These are phyloP conservation scores for Trichosporon coremiiforme DNA, from an alignment of 1,284 basidiomycete species.

Conservation along the genomic window DNA sequence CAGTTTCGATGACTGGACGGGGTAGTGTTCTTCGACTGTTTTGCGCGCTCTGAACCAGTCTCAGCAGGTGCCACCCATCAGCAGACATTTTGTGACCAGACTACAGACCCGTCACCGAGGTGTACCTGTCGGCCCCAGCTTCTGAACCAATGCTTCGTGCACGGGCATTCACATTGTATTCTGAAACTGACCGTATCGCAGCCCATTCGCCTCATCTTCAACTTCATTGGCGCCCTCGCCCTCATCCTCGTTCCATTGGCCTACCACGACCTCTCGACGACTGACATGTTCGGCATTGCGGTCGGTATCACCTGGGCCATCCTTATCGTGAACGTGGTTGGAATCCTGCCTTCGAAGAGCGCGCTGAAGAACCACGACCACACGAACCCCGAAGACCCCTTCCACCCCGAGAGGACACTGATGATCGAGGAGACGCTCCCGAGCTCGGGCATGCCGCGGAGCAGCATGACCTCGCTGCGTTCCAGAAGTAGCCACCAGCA, in stretches of 20 bases:
- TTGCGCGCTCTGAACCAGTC: conserved; percentile 4
- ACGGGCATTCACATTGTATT: not conserved
- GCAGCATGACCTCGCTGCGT: not conserved
- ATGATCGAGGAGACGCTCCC: conserved; percentile 20
- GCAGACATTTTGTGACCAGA: not conserved
- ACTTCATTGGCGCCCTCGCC: conserved; percentile 30
- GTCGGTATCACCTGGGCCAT: conserved; percentile 38
- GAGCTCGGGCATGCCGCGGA: not conserved
- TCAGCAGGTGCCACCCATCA: conserved; percentile 2
- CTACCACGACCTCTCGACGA: conserved; percentile 26
- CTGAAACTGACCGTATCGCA: conserved; percentile 21
- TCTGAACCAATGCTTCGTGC: not conserved
- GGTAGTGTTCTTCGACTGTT: not conserved
- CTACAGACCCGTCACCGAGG: not conserved
- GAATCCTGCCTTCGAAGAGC: conserved; percentile 30
- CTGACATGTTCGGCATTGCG: conserved; percentile 33
- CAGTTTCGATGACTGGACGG: not conserved
- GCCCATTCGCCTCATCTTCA: conserved; percentile 32
- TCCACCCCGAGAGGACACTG: not conserved
- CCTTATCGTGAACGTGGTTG: conserved; percentile 33
- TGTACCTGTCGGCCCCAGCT: not conserved
- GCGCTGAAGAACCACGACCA: not conserved
- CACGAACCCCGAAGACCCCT: not conserved
- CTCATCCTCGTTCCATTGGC: conserved; percentile 41
- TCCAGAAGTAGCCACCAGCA: conserved; percentile 3